Evolutionary conservation across 139 green algal species (phyloP).

Genomic region (Tetraselmis chui): DNA sequence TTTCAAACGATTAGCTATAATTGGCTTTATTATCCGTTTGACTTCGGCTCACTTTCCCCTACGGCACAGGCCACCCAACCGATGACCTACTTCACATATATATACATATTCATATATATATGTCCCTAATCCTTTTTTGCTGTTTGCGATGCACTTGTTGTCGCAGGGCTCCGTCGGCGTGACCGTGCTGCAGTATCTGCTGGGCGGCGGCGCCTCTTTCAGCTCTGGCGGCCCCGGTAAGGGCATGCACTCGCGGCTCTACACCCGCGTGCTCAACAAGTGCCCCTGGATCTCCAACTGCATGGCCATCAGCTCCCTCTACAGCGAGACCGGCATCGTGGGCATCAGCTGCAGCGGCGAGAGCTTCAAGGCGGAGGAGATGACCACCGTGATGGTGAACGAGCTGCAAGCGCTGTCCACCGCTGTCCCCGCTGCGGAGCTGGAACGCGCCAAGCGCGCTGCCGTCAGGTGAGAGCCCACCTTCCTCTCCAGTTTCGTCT

Average conservation of each 20-base stretch:
- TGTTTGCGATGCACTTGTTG: constrained; percentile 68
- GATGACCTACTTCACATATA: too few relatives aligned
- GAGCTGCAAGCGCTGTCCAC: constrained; percentile 49
- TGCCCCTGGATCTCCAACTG: constrained; percentile 76
- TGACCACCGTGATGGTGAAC: constrained; percentile 39
- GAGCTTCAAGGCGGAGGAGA: constrained; percentile 25
- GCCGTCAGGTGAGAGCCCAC: constrained; percentile 44
- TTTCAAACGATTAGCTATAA: too few relatives aligned
- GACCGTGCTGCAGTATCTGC: constrained; percentile 82
- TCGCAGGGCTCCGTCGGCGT: constrained; percentile 51
- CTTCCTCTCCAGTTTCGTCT: neutral
- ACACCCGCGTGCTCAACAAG: constrained; percentile 87
- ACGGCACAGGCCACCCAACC: too few relatives aligned
- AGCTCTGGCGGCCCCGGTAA: constrained; percentile 83
- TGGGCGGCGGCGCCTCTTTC: constrained; percentile 92
- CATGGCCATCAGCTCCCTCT: constrained; percentile 76
- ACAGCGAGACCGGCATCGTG: constrained; percentile 84
- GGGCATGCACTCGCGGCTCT: constrained; percentile 95
- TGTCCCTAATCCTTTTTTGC: neutral
- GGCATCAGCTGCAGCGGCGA: constrained; percentile 67
- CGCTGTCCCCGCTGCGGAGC: constrained; percentile 56
- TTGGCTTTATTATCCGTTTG: too few relatives aligned
- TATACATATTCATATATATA: too few relatives aligned
- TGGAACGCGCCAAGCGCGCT: constrained; percentile 82
- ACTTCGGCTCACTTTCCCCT: too few relatives aligned